Base-by-base conservation (phyloP, 345 rosid species). In the Hirschfeldia incana region DNA sequence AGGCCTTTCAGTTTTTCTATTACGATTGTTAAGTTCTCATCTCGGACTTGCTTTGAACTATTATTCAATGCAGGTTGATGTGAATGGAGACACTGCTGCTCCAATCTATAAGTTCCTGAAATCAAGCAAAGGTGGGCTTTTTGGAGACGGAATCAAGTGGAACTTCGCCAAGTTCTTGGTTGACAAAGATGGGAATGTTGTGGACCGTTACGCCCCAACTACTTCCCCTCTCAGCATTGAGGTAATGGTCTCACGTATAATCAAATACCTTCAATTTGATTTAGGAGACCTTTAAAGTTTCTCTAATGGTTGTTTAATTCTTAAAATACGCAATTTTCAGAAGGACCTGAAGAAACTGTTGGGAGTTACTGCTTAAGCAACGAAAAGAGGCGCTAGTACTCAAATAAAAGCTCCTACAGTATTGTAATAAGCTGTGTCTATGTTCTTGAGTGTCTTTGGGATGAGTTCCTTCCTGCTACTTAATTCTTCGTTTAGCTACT, bases 191-290 rank as follows among this genome's bases (percentile, higher is more conserved):
- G 99, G 94, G 13, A 69, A 85, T 28, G 97, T 91, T 0, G 91
- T 88, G 0, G 89, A 93, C 33, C 98, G 98, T 65, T 90, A 91
- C 75, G 98, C 98, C 0, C 97, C 99, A 60, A 93, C 98, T 4
- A 93, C 99, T 72, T 83, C 94, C 33, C 98, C 98, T 69, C 94
- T 88, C 29, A 89, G 94, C 85, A 87, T 93, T 4, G 97, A 95
- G 98, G 99, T 95, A 81, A 26, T 28, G 65, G 72, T 11, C 33
- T n/a, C 3, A 4, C 37, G 15, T n/a, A 3, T 13, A 5, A 65
- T 29, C 33, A 13, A 46, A 63, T 5, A 7, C 39, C 42, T 51
- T 63, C 5, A 34, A 8, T 57, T 39, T 17, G 17, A n/a, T 66
- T 28, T 69, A 13, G 3, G 57, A 60, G 37, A 66, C n/a, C 1